These are phyloP conservation scores for Hypsizygus ulmarius DNA, from an alignment of 1,284 basidiomycete genomes.

Conservation along the genomic window DNA sequence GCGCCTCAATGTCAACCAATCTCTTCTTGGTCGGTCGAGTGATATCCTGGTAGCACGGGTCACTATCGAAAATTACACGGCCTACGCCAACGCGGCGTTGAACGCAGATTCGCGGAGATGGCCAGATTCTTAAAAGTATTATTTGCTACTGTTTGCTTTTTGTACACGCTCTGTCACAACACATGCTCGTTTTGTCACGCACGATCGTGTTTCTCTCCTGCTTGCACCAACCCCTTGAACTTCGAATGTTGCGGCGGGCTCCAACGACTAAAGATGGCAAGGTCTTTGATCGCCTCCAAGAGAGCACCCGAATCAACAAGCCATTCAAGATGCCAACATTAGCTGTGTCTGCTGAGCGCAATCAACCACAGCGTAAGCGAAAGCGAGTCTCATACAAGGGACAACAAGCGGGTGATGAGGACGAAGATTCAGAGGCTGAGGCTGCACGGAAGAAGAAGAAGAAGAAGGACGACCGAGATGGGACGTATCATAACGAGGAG, in stretches of 20 bases:
- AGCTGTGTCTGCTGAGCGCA: conserved; percentile 44
- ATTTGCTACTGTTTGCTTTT: conserved; percentile 2
- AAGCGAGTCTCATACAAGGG: conserved; percentile 82
- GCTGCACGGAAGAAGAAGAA: conserved; percentile 48
- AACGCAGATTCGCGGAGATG: conserved; percentile 35
- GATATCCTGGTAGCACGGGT: conserved; percentile 38
- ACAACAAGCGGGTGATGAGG: conserved; percentile 46
- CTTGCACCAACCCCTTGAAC: conserved; percentile 1
- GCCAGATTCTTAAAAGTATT: conserved; percentile 22
- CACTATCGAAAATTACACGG: conserved; percentile 39
- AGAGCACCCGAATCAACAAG: conserved; percentile 69
- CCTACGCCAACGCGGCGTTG: conserved; percentile 39
- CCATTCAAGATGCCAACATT: conserved; percentile 78
- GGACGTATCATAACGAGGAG: conserved; percentile 52
- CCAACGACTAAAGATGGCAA: conserved; percentile 70
- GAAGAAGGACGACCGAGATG: conserved; percentile 60
- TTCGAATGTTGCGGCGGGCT: conserved; percentile 60
- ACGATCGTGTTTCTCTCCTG: conserved; percentile 9
- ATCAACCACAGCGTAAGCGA: conserved; percentile 73
- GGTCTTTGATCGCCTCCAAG: conserved; percentile 61
- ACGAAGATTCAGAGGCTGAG: conserved; percentile 54
- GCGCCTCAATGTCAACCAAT: conserved; percentile 42
- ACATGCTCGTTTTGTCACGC: conserved; percentile 16
- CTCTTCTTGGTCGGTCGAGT: conserved; percentile 29
- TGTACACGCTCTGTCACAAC: conserved; percentile 18